Evolutionary conservation across 257 asterid genomes (phyloP).

Genomic region (Scutellaria galericulata): DNA sequence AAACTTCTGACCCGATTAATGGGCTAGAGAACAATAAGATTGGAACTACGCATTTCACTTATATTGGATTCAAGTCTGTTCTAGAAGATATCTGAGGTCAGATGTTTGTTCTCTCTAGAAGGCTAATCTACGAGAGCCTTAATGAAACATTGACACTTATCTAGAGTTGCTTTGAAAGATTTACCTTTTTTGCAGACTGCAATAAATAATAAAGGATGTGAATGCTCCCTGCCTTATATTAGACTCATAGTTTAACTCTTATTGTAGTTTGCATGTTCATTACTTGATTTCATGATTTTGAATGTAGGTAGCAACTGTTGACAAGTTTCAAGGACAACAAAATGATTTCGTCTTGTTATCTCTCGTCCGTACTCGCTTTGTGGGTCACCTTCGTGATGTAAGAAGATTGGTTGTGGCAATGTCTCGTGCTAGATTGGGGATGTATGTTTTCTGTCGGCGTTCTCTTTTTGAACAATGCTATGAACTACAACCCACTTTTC

Average conservation of each 20-base stretch:
- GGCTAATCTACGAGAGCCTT: conserved; percentile 1
- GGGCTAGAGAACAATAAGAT: background rate
- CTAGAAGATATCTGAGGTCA: conserved; percentile 10
- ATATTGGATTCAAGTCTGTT: background rate
- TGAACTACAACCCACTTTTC: conserved; percentile 93
- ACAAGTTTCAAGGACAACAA: conserved; percentile 99
- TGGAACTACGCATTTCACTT: background rate
- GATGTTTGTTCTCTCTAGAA: conserved; percentile 11
- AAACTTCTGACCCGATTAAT: conserved; percentile 10
- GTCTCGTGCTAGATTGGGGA: conserved; percentile 99
- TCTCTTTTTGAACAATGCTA: conserved; percentile 96
- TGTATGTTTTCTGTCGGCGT: conserved; percentile 88
- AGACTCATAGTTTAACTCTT: conserved; percentile 3
- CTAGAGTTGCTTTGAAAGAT: background rate
- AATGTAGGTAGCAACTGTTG: conserved; percentile 88
- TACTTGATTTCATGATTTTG: conserved; percentile 30
- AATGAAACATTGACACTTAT: background rate
- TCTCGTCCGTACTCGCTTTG: conserved; percentile 97
- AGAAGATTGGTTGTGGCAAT: conserved; percentile 98
- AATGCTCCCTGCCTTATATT: conserved; percentile 8
- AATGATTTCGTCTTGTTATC: conserved; percentile 86
- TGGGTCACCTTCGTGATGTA: conserved; percentile 98
- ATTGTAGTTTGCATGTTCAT: conserved; percentile 15
- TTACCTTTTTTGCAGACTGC: background rate
- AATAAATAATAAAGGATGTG: background rate